Base-by-base conservation (phyloP, 2,329 filamentous ascomycete genomes). In the Blumeria hordei region DNA sequence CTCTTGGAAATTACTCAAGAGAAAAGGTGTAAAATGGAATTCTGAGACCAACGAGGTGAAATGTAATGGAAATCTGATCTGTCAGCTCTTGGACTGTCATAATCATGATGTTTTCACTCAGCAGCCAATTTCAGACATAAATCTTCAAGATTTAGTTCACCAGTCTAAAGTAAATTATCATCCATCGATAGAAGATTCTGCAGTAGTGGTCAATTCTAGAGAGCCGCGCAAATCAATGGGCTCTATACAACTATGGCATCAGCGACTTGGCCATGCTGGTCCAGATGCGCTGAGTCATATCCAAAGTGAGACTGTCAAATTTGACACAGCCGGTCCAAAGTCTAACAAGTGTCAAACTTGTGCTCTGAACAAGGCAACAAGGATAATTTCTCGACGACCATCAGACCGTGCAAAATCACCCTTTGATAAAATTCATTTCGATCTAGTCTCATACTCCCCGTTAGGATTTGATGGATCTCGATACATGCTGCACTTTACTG, bases 31-130 rank as follows among this genome's bases (percentile, higher is more conserved):
- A 6, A 51, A 51, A 51, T 51, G 28, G 49, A 28, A 36, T 14
- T 51, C 49, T 11, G 49, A 51, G 9, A 51, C 33, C 3, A 51
- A 51, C 21, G 21, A 9, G 9, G 35, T 51, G 49, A 51, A 11
- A 35, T 51, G 7, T 34, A 18, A 51, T 28, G 49, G 32, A n/a
- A 11, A 51, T n/a, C 11, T 51, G 6, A 51, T 51, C 36, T 51
- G 32, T 36, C 49, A 36, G 16, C 49, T 51, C 12, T 51, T 51
- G 36, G 49, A 51, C 36, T 18, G 49, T 16, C 21, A 51, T 51
- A 34, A 51, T 51, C 32, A 51, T 51, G 49, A 51, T 36, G 49
- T 16, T 34, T 51, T 51, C 33, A 51, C 49, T 11, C 32, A 51
- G 36, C 35, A 51, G 5, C 49, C 28, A n/a, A 4, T 51, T 3